These are phyloP conservation scores for Phytophthora europaea DNA, from an alignment of 352 stramenopile species.

Conservation along the genomic window DNA sequence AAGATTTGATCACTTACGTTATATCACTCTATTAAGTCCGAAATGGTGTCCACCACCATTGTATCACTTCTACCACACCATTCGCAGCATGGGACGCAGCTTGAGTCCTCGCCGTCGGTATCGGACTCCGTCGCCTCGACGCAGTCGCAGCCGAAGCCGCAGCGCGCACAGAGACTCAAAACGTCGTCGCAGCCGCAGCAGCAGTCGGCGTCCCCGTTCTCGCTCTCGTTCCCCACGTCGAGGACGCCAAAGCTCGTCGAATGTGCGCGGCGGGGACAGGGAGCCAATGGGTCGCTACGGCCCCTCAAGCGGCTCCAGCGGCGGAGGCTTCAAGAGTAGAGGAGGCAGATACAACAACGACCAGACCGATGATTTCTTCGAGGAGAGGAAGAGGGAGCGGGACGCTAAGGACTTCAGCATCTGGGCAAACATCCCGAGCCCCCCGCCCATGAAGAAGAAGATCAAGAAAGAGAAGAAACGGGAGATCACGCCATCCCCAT, in stretches of 20 bases:
- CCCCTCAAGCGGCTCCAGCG: slow-evolving; percentile 14
- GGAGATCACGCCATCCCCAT: slow-evolving; percentile 16
- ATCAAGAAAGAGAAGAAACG: slow-evolving; percentile 55
- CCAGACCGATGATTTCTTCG: slow-evolving; percentile 77
- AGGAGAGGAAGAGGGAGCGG: slow-evolving; percentile 75
- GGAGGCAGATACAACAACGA: slow-evolving; percentile 33
- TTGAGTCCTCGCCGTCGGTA: slow-evolving; percentile 40
- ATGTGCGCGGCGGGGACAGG: slow-evolving; percentile 13
- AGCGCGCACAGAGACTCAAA: slow-evolving; percentile 32
- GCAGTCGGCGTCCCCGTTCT: slow-evolving; percentile 19
- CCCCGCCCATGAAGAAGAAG: slow-evolving; percentile 59
- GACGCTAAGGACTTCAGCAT: slow-evolving; percentile 75
- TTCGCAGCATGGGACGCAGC: slow-evolving; percentile 31
- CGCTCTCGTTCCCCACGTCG: slow-evolving; percentile 38
- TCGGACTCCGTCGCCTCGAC: slow-evolving; percentile 31
- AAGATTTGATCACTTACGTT: slow-evolving; percentile 5
- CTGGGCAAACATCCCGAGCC: slow-evolving; percentile 80
- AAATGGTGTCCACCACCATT: background rate
- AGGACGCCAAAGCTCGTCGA: slow-evolving; percentile 35
- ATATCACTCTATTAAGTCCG: background rate
- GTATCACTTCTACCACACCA: background rate
- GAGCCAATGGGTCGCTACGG: slow-evolving; percentile 46
- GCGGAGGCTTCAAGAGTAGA: slow-evolving; percentile 32
- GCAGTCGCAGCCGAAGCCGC: slow-evolving; percentile 43
- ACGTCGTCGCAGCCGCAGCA: slow-evolving; percentile 33